Conservation (phyloP, 2,329 filamentous ascomycete genomes). For the Sporothrix brunneoviolacea region DNA sequence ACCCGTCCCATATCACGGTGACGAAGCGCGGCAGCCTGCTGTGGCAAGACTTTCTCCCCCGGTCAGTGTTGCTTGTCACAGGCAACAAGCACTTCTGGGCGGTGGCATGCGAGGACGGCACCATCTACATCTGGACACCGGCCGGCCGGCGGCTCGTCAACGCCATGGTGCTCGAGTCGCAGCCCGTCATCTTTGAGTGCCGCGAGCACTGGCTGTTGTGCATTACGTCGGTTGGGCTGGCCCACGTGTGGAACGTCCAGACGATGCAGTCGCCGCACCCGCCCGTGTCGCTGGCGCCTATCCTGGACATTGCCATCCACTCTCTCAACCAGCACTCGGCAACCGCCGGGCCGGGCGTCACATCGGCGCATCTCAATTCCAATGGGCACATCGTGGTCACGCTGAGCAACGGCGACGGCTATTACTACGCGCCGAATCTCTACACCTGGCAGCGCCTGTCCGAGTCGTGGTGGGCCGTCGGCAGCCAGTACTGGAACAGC, state of each 20-base stretch:
- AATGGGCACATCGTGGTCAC: slow-evolving; percentile 82
- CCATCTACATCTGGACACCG: slow-evolving; percentile 84
- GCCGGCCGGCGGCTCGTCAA: slow-evolving; percentile 81
- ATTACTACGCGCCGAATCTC: slow-evolving; percentile 78
- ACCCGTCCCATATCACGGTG: slow-evolving; percentile 78
- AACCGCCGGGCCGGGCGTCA: slow-evolving; percentile 74
- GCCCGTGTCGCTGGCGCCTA: slow-evolving; percentile 79
- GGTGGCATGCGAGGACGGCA: slow-evolving; percentile 87
- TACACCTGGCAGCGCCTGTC: slow-evolving; percentile 92
- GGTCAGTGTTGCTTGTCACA: slow-evolving; percentile 80
- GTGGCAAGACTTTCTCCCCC: slow-evolving; percentile 91
- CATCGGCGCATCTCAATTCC: slow-evolving; percentile 85
- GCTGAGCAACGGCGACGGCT: slow-evolving; percentile 90
- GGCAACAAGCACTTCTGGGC: slow-evolving; percentile 90
- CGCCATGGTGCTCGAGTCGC: slow-evolving; percentile 79
- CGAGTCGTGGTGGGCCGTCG: slow-evolving; percentile 96
- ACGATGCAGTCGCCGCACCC: slow-evolving; percentile 79
- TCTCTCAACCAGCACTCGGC: slow-evolving; percentile 69
- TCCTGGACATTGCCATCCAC: slow-evolving; percentile 79
- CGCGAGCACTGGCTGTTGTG: slow-evolving; percentile 84
- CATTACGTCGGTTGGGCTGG: slow-evolving; percentile 81
- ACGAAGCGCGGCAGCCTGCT: slow-evolving; percentile 72
- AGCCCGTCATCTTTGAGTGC: slow-evolving; percentile 89
- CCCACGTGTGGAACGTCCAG: slow-evolving; percentile 88
- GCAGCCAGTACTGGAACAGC: slow-evolving; percentile 98